phyloP scores from a whole-genome alignment of 1,139 yeast genomes.

The Eremothecium coryli region DNA sequence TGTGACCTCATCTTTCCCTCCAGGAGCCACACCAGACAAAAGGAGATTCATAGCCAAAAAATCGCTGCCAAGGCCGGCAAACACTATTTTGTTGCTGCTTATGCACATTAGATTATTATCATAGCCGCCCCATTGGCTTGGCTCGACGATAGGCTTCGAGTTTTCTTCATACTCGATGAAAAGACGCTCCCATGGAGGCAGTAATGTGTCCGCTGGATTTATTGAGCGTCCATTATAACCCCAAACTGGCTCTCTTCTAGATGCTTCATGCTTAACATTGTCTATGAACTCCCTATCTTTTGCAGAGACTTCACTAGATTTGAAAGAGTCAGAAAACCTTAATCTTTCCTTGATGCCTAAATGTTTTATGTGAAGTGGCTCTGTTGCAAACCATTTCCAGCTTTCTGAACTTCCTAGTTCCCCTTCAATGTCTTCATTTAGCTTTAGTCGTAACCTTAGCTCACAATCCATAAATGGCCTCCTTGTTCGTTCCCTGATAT shows the following conservation, averaged over 20 bases:
- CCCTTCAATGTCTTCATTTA: background rate
- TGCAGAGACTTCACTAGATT: background rate
- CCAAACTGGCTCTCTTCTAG: slow-evolving; percentile 19
- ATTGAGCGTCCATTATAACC: slow-evolving; percentile 10
- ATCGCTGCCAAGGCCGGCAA: background rate
- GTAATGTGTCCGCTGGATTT: slow-evolving; percentile 18
- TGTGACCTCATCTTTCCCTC: background rate
- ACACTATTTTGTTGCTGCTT: background rate
- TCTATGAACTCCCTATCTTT: slow-evolving; percentile 1
- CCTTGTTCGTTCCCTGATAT: background rate
- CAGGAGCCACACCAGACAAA: background rate
- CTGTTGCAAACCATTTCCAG: slow-evolving; percentile 1
- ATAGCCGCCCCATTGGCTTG: background rate
- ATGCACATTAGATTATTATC: slow-evolving; percentile 4
- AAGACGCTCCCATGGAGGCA: slow-evolving; percentile 16
- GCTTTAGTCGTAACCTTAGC: background rate
- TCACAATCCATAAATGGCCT: slow-evolving; percentile 1
- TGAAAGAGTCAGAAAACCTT: slow-evolving; percentile 1
- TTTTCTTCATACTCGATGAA: slow-evolving; percentile 10
- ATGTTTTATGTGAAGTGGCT: background rate
- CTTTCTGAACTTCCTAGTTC: background rate
- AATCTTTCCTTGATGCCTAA: background rate
- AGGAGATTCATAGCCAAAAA: background rate
- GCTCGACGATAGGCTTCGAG: background rate
- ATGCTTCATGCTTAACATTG: background rate